Evolutionary conservation across 805 yeast species (phyloP), one percentile per base, ranked within the genome.

Genomic region (Ogataea ramenticola): DNA sequence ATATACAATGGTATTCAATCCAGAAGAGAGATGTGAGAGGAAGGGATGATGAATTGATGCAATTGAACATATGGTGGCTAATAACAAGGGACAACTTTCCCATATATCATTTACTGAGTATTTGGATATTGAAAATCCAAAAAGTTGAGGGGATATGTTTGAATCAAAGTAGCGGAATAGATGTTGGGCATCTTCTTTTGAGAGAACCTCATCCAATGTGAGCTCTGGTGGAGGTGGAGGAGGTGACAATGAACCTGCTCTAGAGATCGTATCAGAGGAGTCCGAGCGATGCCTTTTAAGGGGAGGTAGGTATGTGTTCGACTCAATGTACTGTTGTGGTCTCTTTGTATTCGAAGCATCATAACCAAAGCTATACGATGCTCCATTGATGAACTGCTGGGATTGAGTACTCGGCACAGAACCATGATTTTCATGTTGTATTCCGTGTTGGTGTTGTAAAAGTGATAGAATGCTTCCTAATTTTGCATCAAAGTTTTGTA

Each of bases 1-100:
- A 37, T 62, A 64, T 10, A 68, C 56, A 4, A 62, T 46, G 3
- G 44, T 39, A 40, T 65, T 63, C 27, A 68, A 46, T 7, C 48
- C 43, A 16, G 50, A 46, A 29, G 56, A 61, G 24, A 63, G 39
- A 20, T 49, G 45, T 20, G 54, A 51, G 7, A 56, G 50, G 10
- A 56, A 50, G 0, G 81, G 75, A 54, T 79, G 81, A 54, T 80
- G 85, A 39, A 77, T 74, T 27, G 82, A 76, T 0, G 86, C 74
- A 14, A 82, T 77, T 5, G 82, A 69, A 52, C 82, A 73, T 3
- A 82, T 72, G 2, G 86, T 75, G 33, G 77, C 74, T 3, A 81
- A 72, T 32, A 82, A 60, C 7, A 81, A 61, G 0, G 85, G 83
- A 24, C 82, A 77, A 4, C 67, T 57, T 2, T 64, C 58, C 82